phyloP scores from a whole-genome alignment of 768 basidiomycete genomes.

The Trametes villosa region DNA sequence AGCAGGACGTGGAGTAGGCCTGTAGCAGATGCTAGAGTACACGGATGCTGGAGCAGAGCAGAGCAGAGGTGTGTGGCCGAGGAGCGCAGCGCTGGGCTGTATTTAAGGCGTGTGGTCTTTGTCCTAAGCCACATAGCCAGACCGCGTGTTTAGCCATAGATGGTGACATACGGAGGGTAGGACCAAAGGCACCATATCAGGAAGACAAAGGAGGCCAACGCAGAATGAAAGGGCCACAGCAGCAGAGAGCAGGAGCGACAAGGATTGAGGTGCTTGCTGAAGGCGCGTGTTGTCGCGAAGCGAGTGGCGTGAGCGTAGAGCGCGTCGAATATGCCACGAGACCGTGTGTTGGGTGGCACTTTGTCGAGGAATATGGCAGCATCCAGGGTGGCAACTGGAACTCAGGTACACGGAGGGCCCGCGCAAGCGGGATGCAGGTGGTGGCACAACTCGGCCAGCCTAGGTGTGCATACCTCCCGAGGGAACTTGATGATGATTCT shows the following conservation, averaged over 20 bases:
- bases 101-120: conserved; percentile 15
- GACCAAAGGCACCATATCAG: neutral
- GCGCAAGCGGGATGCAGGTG: too few relatives aligned
- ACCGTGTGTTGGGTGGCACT: neutral
- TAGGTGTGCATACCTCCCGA: too few relatives aligned
- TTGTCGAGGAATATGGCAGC: too few relatives aligned
- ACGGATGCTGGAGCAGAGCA: too few relatives aligned
- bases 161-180: neutral
- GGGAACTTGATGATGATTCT: too few relatives aligned
- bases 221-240: neutral
- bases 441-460: too few relatives aligned
- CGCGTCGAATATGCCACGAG: neutral
- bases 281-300: neutral
- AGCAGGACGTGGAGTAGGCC: neutral
- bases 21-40: neutral
- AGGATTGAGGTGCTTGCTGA: neutral
- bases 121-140: conserved; percentile 18
- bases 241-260: neutral
- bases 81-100: neutral
- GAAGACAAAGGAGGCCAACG: neutral
- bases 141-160: neutral
- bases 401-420: too few relatives aligned
- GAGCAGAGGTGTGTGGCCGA: neutral
- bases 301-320: neutral
- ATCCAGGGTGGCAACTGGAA: too few relatives aligned